These are phyloP conservation scores for Brassica juncea DNA, from an alignment of 345 rosid species.

Conservation along the genomic window DNA sequence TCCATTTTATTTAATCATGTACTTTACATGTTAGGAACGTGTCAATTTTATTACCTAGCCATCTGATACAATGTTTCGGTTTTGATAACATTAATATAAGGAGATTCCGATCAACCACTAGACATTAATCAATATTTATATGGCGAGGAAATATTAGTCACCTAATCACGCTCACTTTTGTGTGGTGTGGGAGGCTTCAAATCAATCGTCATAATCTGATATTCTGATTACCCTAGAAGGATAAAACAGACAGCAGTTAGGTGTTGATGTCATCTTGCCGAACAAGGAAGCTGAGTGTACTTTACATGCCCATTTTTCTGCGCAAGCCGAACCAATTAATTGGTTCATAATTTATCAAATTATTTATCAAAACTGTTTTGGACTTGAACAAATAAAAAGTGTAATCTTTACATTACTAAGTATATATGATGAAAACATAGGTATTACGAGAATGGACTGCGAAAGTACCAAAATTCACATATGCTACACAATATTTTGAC, in stretches of 20 bases:
- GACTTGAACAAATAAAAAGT: not conserved
- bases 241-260: conserved; percentile 43
- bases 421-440: not conserved
- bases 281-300: conserved; percentile 37
- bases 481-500: not conserved
- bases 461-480: not conserved
- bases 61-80: conserved; percentile 4
- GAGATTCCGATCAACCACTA: conserved; percentile 14
- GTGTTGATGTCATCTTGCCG: conserved; percentile 40
- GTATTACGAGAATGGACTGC: not conserved
- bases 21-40: conserved; percentile 32
- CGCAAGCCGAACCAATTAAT: not conserved
- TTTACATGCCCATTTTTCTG: not conserved
- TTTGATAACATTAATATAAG: conserved; percentile 9
- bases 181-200: conserved; percentile 33
- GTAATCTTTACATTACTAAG: not conserved
- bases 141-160: conserved; percentile 9
- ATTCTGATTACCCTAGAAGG: conserved; percentile 31
- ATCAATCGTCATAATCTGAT: conserved; percentile 39
- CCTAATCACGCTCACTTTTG: not conserved
- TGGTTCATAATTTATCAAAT: not conserved
- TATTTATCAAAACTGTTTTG: not conserved
- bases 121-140: not conserved
- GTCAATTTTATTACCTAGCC: conserved; percentile 30
- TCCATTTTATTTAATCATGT: not conserved